phyloP scores from a whole-genome alignment of 371 early-diverging fungal species.

The Mucor ambiguus region DNA sequence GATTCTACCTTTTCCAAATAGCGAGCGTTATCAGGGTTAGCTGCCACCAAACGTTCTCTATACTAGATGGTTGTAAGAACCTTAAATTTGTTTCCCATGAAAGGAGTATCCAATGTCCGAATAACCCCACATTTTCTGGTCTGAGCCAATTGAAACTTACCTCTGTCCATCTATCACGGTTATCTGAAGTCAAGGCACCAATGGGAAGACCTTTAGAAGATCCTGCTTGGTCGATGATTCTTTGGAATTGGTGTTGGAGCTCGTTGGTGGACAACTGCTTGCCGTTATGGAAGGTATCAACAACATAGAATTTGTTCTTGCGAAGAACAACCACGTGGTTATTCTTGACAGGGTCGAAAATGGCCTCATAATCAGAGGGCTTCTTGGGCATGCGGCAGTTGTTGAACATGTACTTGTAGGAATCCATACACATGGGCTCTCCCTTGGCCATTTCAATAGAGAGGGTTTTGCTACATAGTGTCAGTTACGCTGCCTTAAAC shows the following conservation, averaged over 20 bases:
- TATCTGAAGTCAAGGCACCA: conserved; percentile 90
- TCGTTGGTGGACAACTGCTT: conserved; percentile 82
- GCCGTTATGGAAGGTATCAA: conserved; percentile 79
- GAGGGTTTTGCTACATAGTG: conserved; percentile 58
- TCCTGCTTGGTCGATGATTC: conserved; percentile 79
- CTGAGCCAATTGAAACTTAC: conserved; percentile 39
- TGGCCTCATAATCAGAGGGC: conserved; percentile 82
- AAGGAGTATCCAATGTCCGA: neutral
- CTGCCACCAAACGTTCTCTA: conserved; percentile 66
- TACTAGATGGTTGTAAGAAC: conserved; percentile 25
- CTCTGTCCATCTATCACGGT: conserved; percentile 94
- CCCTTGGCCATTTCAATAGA: conserved; percentile 84
- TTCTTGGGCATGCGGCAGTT: conserved; percentile 89
- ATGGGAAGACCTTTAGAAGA: conserved; percentile 71
- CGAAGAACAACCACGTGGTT: conserved; percentile 86
- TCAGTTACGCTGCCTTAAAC: neutral
- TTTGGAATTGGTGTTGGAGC: conserved; percentile 74
- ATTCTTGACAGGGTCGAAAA: conserved; percentile 77
- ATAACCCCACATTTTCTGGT: neutral
- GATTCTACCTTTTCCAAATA: conserved; percentile 81
- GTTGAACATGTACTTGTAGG: conserved; percentile 96
- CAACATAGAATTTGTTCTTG: conserved; percentile 86
- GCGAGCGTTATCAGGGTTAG: conserved; percentile 65
- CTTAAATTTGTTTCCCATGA: neutral
- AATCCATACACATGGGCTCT: conserved; percentile 85